phyloP scores from a whole-genome alignment of 495 filamentous ascomycete genomes.

The Mytilinidion resinicola region DNA sequence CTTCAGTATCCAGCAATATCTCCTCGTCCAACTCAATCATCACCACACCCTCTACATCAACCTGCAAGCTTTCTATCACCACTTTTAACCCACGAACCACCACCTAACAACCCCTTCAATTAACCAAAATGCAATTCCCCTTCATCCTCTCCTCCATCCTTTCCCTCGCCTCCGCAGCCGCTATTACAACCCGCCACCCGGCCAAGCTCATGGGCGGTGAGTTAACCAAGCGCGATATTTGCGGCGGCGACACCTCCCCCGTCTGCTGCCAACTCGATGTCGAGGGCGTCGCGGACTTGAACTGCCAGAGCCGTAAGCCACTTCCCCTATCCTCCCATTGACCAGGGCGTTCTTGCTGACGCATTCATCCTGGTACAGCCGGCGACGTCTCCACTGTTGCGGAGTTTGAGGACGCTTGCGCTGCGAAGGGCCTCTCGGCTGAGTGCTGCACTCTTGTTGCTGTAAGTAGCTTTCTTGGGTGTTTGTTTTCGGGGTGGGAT shows the following conservation, averaged over 20 bases:
- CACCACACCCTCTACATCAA: no score
- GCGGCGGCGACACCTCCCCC: background rate
- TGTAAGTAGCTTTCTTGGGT: background rate
- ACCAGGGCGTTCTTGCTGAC: background rate
- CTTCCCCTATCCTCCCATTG: background rate
- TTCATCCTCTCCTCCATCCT: constrained; percentile 1
- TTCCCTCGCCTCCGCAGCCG: constrained; percentile 8
- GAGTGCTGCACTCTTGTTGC: constrained; percentile 2
- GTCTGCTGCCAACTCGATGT: constrained; percentile 11
- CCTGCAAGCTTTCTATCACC: no score
- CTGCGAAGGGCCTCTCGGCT: background rate
- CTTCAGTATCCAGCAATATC: no score
- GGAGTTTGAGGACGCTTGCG: constrained; percentile 5
- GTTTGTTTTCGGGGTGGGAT: background rate
- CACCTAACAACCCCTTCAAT: background rate
- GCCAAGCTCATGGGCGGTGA: background rate
- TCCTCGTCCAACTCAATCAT: no score
- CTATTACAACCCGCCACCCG: background rate
- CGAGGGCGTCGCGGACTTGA: constrained; percentile 5
- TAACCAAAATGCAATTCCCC: constrained; percentile 2
- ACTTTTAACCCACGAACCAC: no score
- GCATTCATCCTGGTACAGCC: background rate
- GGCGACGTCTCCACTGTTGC: background rate
- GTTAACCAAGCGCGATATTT: background rate
- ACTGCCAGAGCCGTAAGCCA: constrained; percentile 4